Base-by-base conservation (phyloP, 2,329 filamentous ascomycete genomes). In the Aureobasidium sp. region DNA sequence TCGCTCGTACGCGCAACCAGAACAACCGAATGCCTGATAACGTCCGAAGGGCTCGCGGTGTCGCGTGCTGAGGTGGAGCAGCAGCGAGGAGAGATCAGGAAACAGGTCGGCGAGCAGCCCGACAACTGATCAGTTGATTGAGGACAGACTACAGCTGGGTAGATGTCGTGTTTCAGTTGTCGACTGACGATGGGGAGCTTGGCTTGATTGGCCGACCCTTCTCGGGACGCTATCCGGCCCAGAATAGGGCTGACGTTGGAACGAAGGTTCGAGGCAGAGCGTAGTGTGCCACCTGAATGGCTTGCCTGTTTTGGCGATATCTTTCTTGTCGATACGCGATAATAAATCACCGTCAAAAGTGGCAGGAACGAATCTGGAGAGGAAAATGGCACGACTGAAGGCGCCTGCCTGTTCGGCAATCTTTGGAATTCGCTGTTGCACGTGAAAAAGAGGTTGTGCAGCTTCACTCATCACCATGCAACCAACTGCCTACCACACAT, bases 1-100 rank as follows among this genome's bases (percentile, higher is more conserved):
- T 16, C 24, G 59, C 48, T 51, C 48, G 37, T 25, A 51, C 24
- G 83, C 81, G 64, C 53, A 50, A 51, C 50, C 56, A 57, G 56
- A 51, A 55, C 56, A 57, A 57, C 24, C 53, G 19, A 57, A 57
- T 57, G 56, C 53, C 56, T 57, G 56, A 49, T 44, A 44, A 38
- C 50, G 50, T 19, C 29, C 34, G 27, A 6, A 25, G 24, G 37
- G 17, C 37, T 35, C 27, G 41, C 17, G 14, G 24, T 27, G 34
- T 53, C 40, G 40, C 40, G 51, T 45, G 30, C 39, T 27, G 51
- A 24, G 21, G 11, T 16, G 19, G 12, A 39, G 32, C 40, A 53
- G 40, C 50, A 53, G 50, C 50, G 39, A 17, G 14, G n/a, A 4
- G n/a, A 34, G n/a, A 34, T 39, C 45, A 38, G 22, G 14, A 27